Percentiles rank a stretch among this genome's conserved stretches.
phyloP scores from a whole-genome alignment of 805 yeast genomes.

The Candida argentea region DNA sequence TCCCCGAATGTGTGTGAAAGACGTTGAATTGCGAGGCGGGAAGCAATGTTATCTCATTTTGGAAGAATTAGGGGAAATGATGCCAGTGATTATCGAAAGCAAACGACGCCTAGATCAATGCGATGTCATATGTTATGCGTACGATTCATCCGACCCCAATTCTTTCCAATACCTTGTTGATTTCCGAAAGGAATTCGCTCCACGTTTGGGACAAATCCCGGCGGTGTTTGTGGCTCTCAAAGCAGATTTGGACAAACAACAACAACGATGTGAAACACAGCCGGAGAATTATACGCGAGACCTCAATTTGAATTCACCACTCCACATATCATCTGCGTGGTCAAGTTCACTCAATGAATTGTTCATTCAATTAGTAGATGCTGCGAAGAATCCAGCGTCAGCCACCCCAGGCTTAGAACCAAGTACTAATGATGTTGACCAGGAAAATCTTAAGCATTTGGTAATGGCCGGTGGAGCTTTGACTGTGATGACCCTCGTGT shows the following conservation, averaged over 20 bases:
- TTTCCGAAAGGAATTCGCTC: constrained; percentile 48
- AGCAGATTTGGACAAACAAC: constrained; percentile 93
- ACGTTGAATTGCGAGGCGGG: constrained; percentile 89
- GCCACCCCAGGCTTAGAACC: constrained; percentile 64
- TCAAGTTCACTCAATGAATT: constrained; percentile 74
- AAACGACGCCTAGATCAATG: constrained; percentile 63
- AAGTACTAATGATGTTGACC: constrained; percentile 48
- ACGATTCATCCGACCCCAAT: constrained; percentile 94
- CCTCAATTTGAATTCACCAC: constrained; percentile 63
- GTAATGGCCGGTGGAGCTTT: constrained; percentile 62
- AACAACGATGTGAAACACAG: constrained; percentile 74
- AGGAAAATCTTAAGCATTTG: constrained; percentile 41
- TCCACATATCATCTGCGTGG: constrained; percentile 90
- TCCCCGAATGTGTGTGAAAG: constrained; percentile 78
- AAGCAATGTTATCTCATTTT: constrained; percentile 87
- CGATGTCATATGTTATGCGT: constrained; percentile 82
- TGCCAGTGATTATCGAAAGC: constrained; percentile 72
- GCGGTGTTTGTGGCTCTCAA: constrained; percentile 83
- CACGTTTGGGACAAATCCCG: constrained; percentile 57
- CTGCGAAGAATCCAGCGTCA: constrained; percentile 67
- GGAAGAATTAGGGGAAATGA: constrained; percentile 84
- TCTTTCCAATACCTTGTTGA: constrained; percentile 78
- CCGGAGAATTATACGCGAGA: constrained; percentile 79
- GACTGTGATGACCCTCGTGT: constrained; percentile 51
- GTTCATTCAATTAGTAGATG: constrained; percentile 79